Base-by-base conservation (phyloP, 2,329 filamentous ascomycete genomes). In the Monosporascus sp. region DNA sequence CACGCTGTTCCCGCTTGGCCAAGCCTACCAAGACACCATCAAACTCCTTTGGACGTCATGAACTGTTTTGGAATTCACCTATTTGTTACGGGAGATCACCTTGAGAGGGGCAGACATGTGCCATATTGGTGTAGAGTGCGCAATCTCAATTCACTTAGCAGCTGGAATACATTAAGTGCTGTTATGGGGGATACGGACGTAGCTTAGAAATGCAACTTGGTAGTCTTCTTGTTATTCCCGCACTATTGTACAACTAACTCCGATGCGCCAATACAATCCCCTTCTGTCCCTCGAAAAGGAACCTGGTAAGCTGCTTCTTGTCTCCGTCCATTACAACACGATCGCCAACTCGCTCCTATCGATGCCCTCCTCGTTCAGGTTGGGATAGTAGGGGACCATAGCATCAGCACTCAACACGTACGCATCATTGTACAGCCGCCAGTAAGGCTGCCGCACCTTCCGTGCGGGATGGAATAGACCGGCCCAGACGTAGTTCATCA, bases 401-500 rank as follows among this genome's bases (percentile, higher is more conserved):
- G 91, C 85, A 71, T 99, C 94, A 19, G 93, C 93, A 34, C 83
- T 86, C 68, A 96, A 90, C 48, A 97, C 93, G 68, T 99, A 99
- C 3, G 92, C 91, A 70, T 97, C 91, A 65, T 99, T 99, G 76
- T 97, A 97, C 44, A 99, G 76, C 54, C 94, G 81, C 93, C 94
- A 99, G 75, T 97, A 99, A 20, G 95, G 94, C 59, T 85, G 87
- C 56, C 94, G 83, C 51, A 99, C 94, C 75, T 97, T 97, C 58
- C 94, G 83, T 3, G 94, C 94, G 0, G 94, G 93, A 69, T 99
- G 95, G 80, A 99, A 99, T 19, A 99, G 78, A 19, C 94, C 94
- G 0, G 94, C 93, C 92, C 92, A 97, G 56, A 97, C 87, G 71
- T 99, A 99, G 75, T 99, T 99, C 81, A 99, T 88, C 37, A 97